Evolutionary conservation across 1,284 basidiomycete species (phyloP), one percentile per base, ranked within the genome.

Genomic region (Kalmanozyma brasiliensis): DNA sequence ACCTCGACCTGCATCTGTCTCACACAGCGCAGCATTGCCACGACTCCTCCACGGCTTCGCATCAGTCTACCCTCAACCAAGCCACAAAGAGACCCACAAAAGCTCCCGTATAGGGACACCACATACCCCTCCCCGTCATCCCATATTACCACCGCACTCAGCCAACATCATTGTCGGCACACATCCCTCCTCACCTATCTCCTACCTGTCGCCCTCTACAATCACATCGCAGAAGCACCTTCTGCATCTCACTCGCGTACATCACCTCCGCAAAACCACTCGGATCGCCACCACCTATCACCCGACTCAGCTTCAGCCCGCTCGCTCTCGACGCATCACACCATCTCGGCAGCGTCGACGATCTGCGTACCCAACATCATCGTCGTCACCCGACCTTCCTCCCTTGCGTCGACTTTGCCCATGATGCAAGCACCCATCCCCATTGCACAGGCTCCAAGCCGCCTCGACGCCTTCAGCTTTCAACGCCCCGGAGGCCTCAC

Each of bases 341-440:
- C n/a, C n/a, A n/a, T n/a, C n/a, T n/a, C n/a, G n/a, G n/a, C n/a
- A n/a, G n/a, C n/a, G n/a, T n/a, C n/a, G n/a, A n/a, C n/a, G n/a
- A n/a, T n/a, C n/a, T n/a, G n/a, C n/a, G n/a, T n/a, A n/a, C n/a
- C n/a, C 51, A 34, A 17, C 33, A 16, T 20, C 26, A 10, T 34
- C 37, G 11, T 20, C 32, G 45, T 22, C 52, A 30, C 8, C 26
- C 16, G 11, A n/a, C 26, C 32, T 17, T 14, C 19, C 17, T 19
- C 17, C 19, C 19, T 5, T 10, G 8, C 22, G 38, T 19, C 60
- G 19, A 56, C 26, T 35, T 51, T 37, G 37, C 49, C 49, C 49
- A 70, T 37, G 26, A 73, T 73, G 71, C 71, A 64, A 41, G 63
- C 71, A 41, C 71, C 71, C 11, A 73, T 73, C 26, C 65, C 71